Evolutionary conservation across 176 grass and related monocot genomes (phyloP).

Genomic region (Luzula sylvatica): DNA sequence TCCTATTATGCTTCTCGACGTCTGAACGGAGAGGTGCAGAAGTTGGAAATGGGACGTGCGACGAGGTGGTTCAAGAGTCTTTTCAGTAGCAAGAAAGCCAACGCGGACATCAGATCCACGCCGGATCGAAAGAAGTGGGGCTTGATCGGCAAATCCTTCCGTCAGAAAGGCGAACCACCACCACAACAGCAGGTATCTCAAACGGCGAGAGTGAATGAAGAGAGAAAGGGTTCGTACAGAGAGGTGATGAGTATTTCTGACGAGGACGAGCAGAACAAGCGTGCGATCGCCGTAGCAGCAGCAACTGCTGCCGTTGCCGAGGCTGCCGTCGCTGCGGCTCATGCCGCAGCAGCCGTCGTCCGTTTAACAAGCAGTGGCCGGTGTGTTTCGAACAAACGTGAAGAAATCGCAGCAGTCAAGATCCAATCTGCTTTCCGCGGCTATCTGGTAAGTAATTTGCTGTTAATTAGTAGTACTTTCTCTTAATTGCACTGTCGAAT

Average conservation of each 20-base stretch:
- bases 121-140: conserved; percentile 40
- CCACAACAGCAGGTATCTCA: conserved; percentile 10
- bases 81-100: conserved; percentile 45
- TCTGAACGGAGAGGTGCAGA: not conserved
- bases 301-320: conserved; percentile 78
- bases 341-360: conserved; percentile 70
- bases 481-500: too few relatives aligned
- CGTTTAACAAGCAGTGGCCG: conserved; percentile 64
- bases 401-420: conserved; percentile 58
- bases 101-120: conserved; percentile 7
- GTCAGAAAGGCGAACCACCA: conserved; percentile 31
- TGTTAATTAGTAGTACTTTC: not conserved
- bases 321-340: conserved; percentile 70
- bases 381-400: conserved; percentile 25
- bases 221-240: conserved; percentile 17
- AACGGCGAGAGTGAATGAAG: conserved; percentile 13
- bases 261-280: conserved; percentile 73
- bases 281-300: conserved; percentile 74
- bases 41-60: conserved; percentile 54
- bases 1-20: not conserved
- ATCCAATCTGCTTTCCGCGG: conserved; percentile 85
- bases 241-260: conserved; percentile 11
- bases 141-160: conserved; percentile 60
- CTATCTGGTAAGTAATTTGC: conserved; percentile 52
- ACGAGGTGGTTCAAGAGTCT: conserved; percentile 62